Evolutionary conservation across 129 eudicot species (phyloP).

Genomic region (Lactuca sativa): DNA sequence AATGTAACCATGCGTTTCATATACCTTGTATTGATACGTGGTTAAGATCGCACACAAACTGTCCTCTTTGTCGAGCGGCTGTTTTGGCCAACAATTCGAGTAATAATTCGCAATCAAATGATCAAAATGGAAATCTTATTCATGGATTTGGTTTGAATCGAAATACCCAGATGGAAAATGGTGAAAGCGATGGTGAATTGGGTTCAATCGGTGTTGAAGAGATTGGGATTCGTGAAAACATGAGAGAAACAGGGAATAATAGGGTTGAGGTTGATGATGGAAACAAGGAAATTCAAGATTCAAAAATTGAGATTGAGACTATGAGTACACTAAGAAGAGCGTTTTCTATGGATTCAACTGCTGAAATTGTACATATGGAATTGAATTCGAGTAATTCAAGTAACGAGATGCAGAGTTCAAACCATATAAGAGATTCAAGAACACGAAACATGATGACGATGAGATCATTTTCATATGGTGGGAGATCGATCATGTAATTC

Average conservation of each 20-base stretch:
- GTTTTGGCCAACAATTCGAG: constrained; percentile 16
- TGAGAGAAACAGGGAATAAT: constrained; percentile 9
- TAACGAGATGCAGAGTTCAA: not conserved
- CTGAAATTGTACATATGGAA: not conserved
- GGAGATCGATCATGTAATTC: constrained; percentile 23
- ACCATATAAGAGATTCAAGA: constrained; percentile 8
- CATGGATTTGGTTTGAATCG: constrained; percentile 11
- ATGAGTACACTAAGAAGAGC: constrained; percentile 29
- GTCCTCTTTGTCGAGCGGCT: constrained; percentile 55
- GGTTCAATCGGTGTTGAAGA: constrained; percentile 4
- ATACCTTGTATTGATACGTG: constrained; percentile 59
- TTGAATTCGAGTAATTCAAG: not conserved
- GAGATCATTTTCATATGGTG: constrained; percentile 49
- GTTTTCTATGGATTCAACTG: constrained; percentile 34
- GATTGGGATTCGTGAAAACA: not conserved
- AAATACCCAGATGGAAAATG: constrained; percentile 11
- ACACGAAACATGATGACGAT: constrained; percentile 22
- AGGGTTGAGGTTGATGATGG: not conserved
- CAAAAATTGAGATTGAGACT: not conserved
- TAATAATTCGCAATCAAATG: constrained; percentile 3
- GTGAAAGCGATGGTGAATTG: constrained; percentile 15
- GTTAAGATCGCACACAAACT: constrained; percentile 58
- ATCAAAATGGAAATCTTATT: constrained; percentile 6
- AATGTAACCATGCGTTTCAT: constrained; percentile 65
- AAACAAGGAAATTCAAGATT: not conserved